phyloP scores from a whole-genome alignment of 1,284 basidiomycete genomes.

The Meripilus lineatus region DNA sequence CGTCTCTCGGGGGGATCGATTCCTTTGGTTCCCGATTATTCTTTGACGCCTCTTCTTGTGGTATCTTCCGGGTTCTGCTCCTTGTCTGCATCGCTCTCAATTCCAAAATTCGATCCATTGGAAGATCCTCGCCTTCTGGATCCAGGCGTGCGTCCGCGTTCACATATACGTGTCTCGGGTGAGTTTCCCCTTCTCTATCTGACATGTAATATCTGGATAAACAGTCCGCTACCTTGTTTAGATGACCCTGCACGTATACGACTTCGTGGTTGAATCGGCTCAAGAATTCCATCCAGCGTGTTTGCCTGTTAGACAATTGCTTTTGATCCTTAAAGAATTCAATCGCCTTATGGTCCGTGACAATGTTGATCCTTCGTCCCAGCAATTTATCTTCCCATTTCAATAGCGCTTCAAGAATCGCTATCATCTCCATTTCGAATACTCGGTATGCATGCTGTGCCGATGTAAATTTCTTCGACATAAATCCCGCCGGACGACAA shows the following conservation, averaged over 20 bases:
- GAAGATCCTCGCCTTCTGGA: no score
- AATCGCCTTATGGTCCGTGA: constrained; percentile 35
- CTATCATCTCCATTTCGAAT: constrained; percentile 33
- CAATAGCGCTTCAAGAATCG: constrained; percentile 29
- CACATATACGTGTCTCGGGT: no score
- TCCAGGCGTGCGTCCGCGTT: no score
- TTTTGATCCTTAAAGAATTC: constrained; percentile 28
- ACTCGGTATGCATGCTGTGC: constrained; percentile 33
- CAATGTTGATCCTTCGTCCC: no score
- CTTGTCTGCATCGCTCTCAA: constrained; percentile 21
- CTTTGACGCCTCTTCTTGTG: constrained; percentile 9
- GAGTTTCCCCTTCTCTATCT: no score
- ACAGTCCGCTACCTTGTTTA: constrained; percentile 29
- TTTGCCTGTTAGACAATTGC: constrained; percentile 18
- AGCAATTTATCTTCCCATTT: constrained; percentile 21
- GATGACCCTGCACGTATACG: constrained; percentile 26
- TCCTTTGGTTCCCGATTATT: background rate
- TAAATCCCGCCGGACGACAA: no score
- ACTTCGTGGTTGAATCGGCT: no score
- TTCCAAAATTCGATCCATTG: no score
- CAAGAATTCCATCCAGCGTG: constrained; percentile 33
- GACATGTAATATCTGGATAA: no score
- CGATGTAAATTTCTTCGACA: no score
- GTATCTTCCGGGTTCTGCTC: constrained; percentile 25
- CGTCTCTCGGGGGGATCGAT: constrained; percentile 13